Base-by-base conservation (phyloP, 148 eudicot genomes). In the Spergularia bocconei region DNA sequence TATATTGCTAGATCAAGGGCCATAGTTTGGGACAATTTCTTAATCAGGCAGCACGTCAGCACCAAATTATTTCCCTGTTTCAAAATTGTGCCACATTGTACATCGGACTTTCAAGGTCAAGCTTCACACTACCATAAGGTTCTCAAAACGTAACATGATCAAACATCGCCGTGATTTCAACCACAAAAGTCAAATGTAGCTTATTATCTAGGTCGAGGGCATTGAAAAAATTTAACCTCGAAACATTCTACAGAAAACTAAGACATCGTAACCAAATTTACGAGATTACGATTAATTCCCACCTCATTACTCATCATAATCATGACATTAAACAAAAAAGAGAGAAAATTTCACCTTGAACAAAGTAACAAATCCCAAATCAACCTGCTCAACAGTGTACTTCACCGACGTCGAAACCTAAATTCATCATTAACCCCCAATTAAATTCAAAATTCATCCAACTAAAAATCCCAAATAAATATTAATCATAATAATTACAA, bases 341-440 rank as follows among this genome's bases (percentile, higher is more conserved):
- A 33, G 41, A 17, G 67, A 57, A 20, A 44, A 44, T 44, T 20
- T 65, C 74, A 95, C 99, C 98, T 96, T 96, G 71, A 86, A 79
- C 74, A 96, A 81, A 66, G 91, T 89, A 67, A 89, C 83, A 62
- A 82, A 87, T 21, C 84, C 90, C 78, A 89, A 79, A 76, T 79
- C 84, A 67, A 96, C 77, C 77, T 91, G 81, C 81, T 96, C 99
- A 67, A 86, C 83, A 60, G 85, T 78, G 78, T 73, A 88, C 68
- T 87, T 88, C 77, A 86, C 89, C 44, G 84, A 82, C n/a, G 74
- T 75, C 10, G 92, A 83, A 78, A 80, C 90, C 97, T 91, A 72
- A 29, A 11, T 73, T 71, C 74, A 48, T 47, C 64, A 60, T 54
- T 36, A 39, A 64, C 70, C 62, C 53, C 23, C 16, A 44, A 44